Evolutionary conservation across 2,329 filamentous ascomycete species (phyloP).

Genomic region (Aureobasidium sp.): DNA sequence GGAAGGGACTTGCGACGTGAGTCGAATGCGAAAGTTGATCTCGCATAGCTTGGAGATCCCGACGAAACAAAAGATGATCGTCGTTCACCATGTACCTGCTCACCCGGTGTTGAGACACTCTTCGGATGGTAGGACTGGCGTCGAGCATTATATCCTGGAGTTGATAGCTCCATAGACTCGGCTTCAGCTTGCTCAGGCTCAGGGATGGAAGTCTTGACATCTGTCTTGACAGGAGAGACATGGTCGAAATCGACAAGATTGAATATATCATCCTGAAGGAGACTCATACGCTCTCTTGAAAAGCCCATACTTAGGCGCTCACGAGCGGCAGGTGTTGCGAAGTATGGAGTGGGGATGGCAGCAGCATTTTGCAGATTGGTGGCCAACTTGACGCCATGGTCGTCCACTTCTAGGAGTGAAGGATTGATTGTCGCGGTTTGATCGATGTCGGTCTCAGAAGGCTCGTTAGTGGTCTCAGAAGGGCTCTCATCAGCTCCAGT

Average conservation of each 20-base stretch:
- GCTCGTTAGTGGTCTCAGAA: neutral
- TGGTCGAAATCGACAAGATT: slow-evolving; percentile 9
- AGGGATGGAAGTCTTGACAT: neutral
- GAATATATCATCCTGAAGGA: slow-evolving; percentile 10
- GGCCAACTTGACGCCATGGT: slow-evolving; percentile 5
- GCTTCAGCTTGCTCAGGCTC: neutral
- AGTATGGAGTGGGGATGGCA: slow-evolving; percentile 8
- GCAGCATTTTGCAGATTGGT: slow-evolving; percentile 4
- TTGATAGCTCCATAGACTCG: neutral
- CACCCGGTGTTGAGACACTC: neutral
- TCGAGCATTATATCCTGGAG: neutral
- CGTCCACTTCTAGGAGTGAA: slow-evolving; percentile 9
- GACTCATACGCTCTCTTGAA: slow-evolving; percentile 9
- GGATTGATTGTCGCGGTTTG: slow-evolving; percentile 7
- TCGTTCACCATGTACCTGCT: neutral
- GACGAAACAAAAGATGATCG: neutral
- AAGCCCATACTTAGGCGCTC: slow-evolving; percentile 7
- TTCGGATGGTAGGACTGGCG: neutral
- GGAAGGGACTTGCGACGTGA: slow-evolving; percentile 29
- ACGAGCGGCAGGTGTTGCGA: slow-evolving; percentile 3
- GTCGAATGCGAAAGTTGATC: slow-evolving; percentile 27
- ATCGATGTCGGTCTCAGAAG: neutral
- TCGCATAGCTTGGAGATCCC: slow-evolving; percentile 26
- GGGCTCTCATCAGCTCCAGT: neutral
- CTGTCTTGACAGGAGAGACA: neutral